Evolutionary conservation across 2,329 filamentous ascomycete genomes (phyloP).

Genomic region (Cucurbitaria berberidis): DNA sequence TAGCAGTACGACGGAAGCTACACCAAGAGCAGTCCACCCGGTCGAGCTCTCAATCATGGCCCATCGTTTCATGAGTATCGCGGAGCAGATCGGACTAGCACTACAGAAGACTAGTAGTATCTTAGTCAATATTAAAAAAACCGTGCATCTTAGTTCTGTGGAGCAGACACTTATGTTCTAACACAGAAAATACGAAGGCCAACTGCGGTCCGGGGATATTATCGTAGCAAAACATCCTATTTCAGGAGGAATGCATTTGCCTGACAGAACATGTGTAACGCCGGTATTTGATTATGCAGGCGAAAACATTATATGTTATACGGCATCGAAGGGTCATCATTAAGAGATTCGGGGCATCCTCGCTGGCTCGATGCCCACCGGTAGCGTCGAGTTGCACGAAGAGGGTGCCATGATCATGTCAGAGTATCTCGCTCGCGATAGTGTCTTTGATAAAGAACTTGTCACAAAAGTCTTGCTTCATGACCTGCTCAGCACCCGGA

Average conservation of each 20-base stretch:
- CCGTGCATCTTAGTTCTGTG: constrained; percentile 54
- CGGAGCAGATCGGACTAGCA: constrained; percentile 65
- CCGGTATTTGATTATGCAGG: constrained; percentile 47
- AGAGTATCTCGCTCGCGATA: constrained; percentile 27
- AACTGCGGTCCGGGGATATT: constrained; percentile 48
- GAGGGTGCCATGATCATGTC: constrained; percentile 48
- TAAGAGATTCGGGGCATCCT: constrained; percentile 56
- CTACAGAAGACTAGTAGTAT: constrained; percentile 63
- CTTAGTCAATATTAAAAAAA: constrained; percentile 57
- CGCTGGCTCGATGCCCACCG: constrained; percentile 49
- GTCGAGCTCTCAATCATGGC: constrained; percentile 63
- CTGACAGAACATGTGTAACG: constrained; percentile 52
- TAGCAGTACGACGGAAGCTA: neutral
- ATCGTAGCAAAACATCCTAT: constrained; percentile 51
- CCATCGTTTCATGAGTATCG: constrained; percentile 65
- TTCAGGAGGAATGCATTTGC: constrained; percentile 51
- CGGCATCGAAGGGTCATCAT: constrained; percentile 50
- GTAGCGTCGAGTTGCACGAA: constrained; percentile 52
- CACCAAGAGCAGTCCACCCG: constrained; percentile 48
- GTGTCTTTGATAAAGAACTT: constrained; percentile 46
- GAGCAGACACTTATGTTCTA: constrained; percentile 51
- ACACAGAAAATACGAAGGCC: constrained; percentile 41
- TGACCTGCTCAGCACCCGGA: constrained; percentile 46
- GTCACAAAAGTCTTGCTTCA: constrained; percentile 31
- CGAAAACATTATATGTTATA: constrained; percentile 6